These are phyloP conservation scores for Pachyrhizus erosus DNA, from an alignment of 306 rosid species.

Conservation along the genomic window DNA sequence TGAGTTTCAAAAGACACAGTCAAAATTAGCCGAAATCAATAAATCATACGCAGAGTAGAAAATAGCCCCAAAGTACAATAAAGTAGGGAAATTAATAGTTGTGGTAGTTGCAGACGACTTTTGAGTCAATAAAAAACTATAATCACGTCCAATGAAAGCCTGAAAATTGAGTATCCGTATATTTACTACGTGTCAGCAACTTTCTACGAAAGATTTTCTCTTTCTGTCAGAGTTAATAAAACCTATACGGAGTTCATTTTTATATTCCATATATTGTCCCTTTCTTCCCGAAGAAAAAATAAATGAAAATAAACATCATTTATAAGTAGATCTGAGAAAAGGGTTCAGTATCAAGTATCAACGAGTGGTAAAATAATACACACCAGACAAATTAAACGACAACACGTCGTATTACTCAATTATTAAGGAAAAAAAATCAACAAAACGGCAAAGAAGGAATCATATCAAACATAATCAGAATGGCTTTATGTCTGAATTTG, in stretches of 20 bases:
- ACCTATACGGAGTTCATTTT: background rate
- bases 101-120: background rate
- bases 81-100: background rate
- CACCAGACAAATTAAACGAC: conserved; percentile 36
- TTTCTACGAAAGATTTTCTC: background rate
- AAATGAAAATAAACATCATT: background rate
- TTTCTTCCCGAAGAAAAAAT: background rate
- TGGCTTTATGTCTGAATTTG: background rate
- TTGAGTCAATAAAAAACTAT: background rate
- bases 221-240: conserved; percentile 5
- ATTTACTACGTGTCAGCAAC: background rate
- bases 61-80: background rate
- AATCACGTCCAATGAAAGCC: background rate
- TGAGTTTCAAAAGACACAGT: background rate
- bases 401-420: background rate
- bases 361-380: background rate
- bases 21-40: conserved; percentile 1
- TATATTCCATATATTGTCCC: background rate
- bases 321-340: conserved; percentile 36
- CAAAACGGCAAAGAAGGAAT: conserved; percentile 15
- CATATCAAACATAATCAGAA: background rate
- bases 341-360: background rate
- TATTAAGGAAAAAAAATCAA: background rate
- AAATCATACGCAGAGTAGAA: background rate
- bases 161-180: background rate